These are phyloP conservation scores for Fraxinus xanthoxyloides DNA, from an alignment of 305 asterid genomes.

Conservation along the genomic window DNA sequence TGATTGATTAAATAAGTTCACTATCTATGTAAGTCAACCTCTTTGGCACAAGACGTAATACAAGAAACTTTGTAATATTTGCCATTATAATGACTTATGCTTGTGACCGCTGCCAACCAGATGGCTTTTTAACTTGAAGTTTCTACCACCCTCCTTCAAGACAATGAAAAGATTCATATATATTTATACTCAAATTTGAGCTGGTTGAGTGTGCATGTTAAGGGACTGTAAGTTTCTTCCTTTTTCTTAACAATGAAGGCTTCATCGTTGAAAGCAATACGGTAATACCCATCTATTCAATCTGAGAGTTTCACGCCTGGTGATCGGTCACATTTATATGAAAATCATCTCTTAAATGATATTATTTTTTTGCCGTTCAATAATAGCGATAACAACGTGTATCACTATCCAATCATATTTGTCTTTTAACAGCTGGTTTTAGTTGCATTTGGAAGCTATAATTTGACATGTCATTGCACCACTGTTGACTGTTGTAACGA, in stretches of 20 bases:
- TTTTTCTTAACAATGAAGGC: neutral
- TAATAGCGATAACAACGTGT: neutral
- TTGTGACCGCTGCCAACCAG: neutral
- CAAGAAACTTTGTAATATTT: neutral
- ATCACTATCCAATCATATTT: neutral
- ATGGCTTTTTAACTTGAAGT: neutral
- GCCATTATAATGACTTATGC: neutral
- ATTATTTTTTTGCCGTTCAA: neutral
- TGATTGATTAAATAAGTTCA: neutral
- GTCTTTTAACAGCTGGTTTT: neutral
- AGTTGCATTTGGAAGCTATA: constrained; percentile 12
- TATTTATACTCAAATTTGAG: neutral
- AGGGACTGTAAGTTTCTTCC: neutral
- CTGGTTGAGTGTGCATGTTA: neutral
- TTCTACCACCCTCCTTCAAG: neutral
- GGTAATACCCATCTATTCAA: neutral
- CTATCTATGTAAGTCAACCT: neutral
- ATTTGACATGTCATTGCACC: neutral
- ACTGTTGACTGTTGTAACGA: neutral
- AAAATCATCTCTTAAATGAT: neutral
- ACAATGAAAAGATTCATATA: neutral
- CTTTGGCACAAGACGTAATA: neutral
- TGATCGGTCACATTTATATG: neutral
- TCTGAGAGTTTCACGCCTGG: constrained; percentile 1
- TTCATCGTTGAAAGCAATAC: neutral